These are phyloP conservation scores for Cystofilobasidium capitatum DNA, from an alignment of 768 basidiomycete genomes.

Conservation along the genomic window DNA sequence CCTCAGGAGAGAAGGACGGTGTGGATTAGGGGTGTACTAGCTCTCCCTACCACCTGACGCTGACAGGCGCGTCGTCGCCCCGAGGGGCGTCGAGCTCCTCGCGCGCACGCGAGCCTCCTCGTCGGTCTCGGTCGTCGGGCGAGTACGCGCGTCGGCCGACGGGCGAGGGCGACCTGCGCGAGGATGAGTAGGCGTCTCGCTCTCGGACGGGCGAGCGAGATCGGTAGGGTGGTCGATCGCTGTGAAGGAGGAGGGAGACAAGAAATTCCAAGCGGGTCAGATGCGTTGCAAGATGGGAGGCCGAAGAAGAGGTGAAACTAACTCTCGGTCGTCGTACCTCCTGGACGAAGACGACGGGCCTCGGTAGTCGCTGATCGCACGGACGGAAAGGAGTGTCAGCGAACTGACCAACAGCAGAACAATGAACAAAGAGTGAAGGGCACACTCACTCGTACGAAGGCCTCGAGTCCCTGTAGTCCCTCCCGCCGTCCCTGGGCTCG, in stretches of 20 bases:
- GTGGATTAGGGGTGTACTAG: no score
- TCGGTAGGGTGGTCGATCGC: not conserved
- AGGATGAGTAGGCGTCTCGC: not conserved
- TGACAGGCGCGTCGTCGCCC: not conserved
- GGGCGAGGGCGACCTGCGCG: slow-evolving; percentile 1
- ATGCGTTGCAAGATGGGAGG: no score
- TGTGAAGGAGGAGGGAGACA: not conserved
- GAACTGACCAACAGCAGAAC: not conserved
- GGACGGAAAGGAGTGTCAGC: not conserved
- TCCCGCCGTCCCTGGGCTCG: not conserved
- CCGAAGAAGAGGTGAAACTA: not conserved
- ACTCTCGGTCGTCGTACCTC: not conserved
- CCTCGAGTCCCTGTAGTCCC: slow-evolving; percentile 6
- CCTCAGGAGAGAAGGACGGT: no score
- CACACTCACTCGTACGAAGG: slow-evolving; percentile 5
- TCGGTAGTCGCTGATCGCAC: slow-evolving; percentile 12
- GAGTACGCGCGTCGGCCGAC: not conserved
- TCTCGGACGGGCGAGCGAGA: not conserved
- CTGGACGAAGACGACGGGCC: not conserved
- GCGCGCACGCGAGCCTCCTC: not conserved
- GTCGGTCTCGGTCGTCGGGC: not conserved
- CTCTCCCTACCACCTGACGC: not conserved
- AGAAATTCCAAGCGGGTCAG: not conserved
- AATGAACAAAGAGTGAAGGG: not conserved
- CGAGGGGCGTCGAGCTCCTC: not conserved